These are phyloP conservation scores for Cutaneotrichosporon sp. DNA, from an alignment of 1,284 basidiomycete species.

Conservation along the genomic window DNA sequence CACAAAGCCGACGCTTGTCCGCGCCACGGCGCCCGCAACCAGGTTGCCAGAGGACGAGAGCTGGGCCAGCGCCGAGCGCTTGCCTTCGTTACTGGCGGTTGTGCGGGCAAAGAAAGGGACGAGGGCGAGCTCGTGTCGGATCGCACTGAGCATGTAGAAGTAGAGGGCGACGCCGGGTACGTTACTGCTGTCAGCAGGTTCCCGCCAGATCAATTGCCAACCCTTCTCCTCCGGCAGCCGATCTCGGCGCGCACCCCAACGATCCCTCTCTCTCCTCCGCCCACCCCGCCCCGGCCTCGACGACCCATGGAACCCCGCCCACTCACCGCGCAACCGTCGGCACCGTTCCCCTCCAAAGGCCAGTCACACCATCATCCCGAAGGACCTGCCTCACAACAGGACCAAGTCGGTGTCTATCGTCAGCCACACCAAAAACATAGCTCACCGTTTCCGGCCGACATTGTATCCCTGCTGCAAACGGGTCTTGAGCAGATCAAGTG, in stretches of 20 bases:
- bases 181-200: slow-evolving; percentile 60
- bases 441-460: slow-evolving; percentile 33
- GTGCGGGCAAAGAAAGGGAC: slow-evolving; percentile 46
- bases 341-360: slow-evolving; percentile 73
- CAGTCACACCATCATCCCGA: slow-evolving; percentile 51
- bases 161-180: slow-evolving; percentile 91
- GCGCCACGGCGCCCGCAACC: slow-evolving; percentile 79
- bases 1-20: slow-evolving; percentile 81
- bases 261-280: not conserved
- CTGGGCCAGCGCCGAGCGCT: slow-evolving; percentile 62
- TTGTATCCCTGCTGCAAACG: slow-evolving; percentile 67
- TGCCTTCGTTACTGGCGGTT: slow-evolving; percentile 15
- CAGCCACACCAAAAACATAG: not conserved
- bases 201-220: not conserved
- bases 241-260: too few relatives aligned
- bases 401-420: slow-evolving; percentile 34
- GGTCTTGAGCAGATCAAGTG: slow-evolving; percentile 80
- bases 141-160: slow-evolving; percentile 78
- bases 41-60: slow-evolving; percentile 81
- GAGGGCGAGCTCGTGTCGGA: slow-evolving; percentile 63
- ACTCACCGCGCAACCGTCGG: slow-evolving; percentile 72
- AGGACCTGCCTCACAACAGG: slow-evolving; percentile 47
- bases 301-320: slow-evolving; percentile 31
- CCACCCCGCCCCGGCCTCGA: not conserved
- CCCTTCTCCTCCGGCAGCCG: too few relatives aligned